Conservation (phyloP, 352 stramenopile genomes). For the Phytophthora pluvialis region DNA sequence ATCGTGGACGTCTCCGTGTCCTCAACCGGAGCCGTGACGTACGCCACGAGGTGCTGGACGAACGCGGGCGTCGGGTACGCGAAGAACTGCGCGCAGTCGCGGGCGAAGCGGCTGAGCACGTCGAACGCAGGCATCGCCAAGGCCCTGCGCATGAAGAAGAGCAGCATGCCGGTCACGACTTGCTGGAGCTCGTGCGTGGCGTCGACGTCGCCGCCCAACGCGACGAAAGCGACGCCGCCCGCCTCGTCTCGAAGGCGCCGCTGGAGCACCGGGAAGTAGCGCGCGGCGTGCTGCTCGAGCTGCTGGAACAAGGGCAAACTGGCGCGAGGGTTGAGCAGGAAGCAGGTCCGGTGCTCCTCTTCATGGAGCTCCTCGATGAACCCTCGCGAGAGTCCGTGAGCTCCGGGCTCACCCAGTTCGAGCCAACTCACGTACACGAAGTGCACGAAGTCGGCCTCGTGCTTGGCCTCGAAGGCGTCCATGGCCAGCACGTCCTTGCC, state of each 20-base stretch:
- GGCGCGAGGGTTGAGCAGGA: conserved; percentile 31
- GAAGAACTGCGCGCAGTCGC: conserved; percentile 42
- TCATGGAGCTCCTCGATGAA: conserved; percentile 44
- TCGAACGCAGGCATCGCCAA: conserved; percentile 39
- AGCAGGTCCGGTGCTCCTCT: conserved; percentile 43
- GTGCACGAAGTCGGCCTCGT: conserved; percentile 52
- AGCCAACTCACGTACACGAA: conserved; percentile 61
- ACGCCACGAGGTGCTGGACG: conserved; percentile 39
- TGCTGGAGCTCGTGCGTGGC: conserved; percentile 33
- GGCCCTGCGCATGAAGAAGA: conserved; percentile 55
- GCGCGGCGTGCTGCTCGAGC: conserved; percentile 43
- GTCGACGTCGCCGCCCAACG: conserved; percentile 29
- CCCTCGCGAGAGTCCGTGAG: not conserved
- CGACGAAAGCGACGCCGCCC: conserved; percentile 49
- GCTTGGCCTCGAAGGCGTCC: conserved; percentile 40
- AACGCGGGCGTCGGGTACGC: conserved; percentile 35
- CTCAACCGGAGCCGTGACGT: conserved; percentile 11
- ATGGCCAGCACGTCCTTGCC: conserved; percentile 36
- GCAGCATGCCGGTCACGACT: conserved; percentile 39
- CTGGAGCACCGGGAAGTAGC: conserved; percentile 53
- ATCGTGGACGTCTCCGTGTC: conserved; percentile 28
- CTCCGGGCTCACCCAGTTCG: conserved; percentile 8
- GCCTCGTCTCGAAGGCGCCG: conserved; percentile 50
- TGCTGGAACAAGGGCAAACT: conserved; percentile 39
- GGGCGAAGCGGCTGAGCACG: conserved; percentile 37